Base-by-base conservation (phyloP, 306 rosid genomes). In the Cicer arietinum region DNA sequence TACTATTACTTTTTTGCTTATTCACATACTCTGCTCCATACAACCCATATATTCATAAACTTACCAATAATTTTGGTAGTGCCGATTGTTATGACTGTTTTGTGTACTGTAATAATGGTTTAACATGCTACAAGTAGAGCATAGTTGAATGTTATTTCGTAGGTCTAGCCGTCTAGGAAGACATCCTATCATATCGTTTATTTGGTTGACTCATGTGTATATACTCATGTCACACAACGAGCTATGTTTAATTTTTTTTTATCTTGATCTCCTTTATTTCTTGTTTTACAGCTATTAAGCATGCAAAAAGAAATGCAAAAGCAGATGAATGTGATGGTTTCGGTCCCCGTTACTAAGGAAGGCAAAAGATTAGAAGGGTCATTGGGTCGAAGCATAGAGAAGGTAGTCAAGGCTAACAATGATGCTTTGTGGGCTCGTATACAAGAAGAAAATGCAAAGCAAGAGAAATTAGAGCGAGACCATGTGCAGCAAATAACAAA, bases 271-370 rank as follows among this genome's bases (percentile, higher is more conserved):
- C 72, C 47, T n/a, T 63, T 17, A 10, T 74, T 74, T 81, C 51
- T 54, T 69, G 66, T 76, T 80, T 76, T 69, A 46, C 88, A 89
- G 94, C 60, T 89, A 74, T n/a, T 89, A 76, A 77, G 61, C 82
- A 83, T 80, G 83, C 91, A 89, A 7, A 87, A 87, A 70, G 94
- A 89, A 78, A 80, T 87, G 84, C 91, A 87, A 76, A 89, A 89
- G 79, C 94, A 89, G 86, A 84, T 87, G 90, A 89, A 79, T 65
- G 79, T 16, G 54, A 71, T 80, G 61, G 85, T 85, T 80, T 85
- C 94, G 52, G 86, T 7, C 59, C 89, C 91, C 45, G 81, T 85
- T 73, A 80, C 85, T 43, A 89, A 89, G 80, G 91, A 89, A 82
- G 90, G 90, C 54, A 87, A 67, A 78, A 88, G 94, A 62, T 76